These are phyloP conservation scores for Gyromitra esculenta DNA, from an alignment of 2,329 filamentous ascomycete genomes.

Conservation along the genomic window DNA sequence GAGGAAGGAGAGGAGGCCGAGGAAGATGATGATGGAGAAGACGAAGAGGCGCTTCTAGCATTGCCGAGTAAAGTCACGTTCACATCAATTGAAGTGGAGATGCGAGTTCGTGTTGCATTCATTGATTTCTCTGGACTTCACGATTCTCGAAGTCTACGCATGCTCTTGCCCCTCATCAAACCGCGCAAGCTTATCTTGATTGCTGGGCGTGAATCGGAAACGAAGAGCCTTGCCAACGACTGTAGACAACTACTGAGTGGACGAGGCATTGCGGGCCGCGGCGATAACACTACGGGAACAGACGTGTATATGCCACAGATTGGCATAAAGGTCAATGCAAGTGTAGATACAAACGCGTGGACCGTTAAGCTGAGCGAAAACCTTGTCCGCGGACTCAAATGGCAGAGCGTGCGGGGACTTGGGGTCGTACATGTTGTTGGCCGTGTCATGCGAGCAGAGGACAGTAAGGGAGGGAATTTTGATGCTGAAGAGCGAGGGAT, in stretches of 20 bases:
- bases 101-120: constrained; percentile 81
- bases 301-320: constrained; percentile 84
- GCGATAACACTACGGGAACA: constrained; percentile 65
- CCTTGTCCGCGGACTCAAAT: constrained; percentile 86
- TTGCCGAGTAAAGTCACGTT: constrained; percentile 81
- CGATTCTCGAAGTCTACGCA: constrained; percentile 91
- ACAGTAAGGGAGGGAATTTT: constrained; percentile 62
- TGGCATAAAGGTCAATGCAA: constrained; percentile 83
- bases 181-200: constrained; percentile 95
- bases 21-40: constrained; percentile 62
- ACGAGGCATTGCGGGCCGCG: constrained; percentile 61
- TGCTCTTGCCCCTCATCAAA: constrained; percentile 92
- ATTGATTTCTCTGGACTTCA: constrained; percentile 93
- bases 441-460: constrained; percentile 61
- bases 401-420: constrained; percentile 91
- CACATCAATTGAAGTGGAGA: constrained; percentile 70
- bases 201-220: constrained; percentile 81
- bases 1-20: constrained; percentile 65
- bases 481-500: constrained; percentile 61
- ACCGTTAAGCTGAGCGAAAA: constrained; percentile 86
- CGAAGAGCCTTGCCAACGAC: constrained; percentile 78
- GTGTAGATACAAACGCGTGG: constrained; percentile 98
- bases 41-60: constrained; percentile 62
- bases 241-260: constrained; percentile 72
- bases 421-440: constrained; percentile 94